phyloP scores from a whole-genome alignment of 1,284 basidiomycete genomes.

The Golubevia pallescens region DNA sequence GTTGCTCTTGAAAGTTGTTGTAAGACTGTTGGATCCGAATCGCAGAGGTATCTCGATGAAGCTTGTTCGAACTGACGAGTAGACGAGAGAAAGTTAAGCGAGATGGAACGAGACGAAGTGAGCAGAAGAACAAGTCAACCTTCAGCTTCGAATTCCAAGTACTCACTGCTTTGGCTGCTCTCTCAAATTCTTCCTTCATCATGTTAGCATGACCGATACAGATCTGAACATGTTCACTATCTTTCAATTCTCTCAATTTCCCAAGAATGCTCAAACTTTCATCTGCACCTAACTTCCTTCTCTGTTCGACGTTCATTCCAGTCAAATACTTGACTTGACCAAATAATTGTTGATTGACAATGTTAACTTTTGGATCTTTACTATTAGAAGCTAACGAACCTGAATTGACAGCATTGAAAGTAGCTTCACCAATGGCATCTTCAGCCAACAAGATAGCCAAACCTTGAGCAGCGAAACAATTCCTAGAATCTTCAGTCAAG shows the following conservation, averaged over 20 bases:
- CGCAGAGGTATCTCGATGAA: slow-evolving; percentile 29
- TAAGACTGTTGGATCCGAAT: slow-evolving; percentile 33
- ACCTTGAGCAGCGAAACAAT: slow-evolving; percentile 59
- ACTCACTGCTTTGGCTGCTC: slow-evolving; percentile 39
- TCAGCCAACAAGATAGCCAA: slow-evolving; percentile 58
- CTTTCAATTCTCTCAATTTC: slow-evolving; percentile 54
- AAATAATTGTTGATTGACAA: no score
- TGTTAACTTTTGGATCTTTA: no score
- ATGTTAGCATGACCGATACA: slow-evolving; percentile 61
- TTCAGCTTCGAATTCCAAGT: no score
- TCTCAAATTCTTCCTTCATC: slow-evolving; percentile 54
- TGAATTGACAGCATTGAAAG: slow-evolving; percentile 1
- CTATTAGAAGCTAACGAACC: background rate
- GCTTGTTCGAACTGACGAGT: slow-evolving; percentile 45
- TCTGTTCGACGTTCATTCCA: no score
- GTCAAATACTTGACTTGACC: no score
- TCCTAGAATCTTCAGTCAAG: slow-evolving; percentile 32
- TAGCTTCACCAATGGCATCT: slow-evolving; percentile 43
- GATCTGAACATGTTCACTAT: slow-evolving; percentile 42
- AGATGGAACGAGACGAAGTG: no score
- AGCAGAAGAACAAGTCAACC: background rate
- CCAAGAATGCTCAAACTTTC: slow-evolving; percentile 50
- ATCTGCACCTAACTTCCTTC: slow-evolving; percentile 37
- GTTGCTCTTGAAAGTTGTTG: slow-evolving; percentile 53
- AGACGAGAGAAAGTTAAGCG: background rate